Evolutionary conservation across 2,329 filamentous ascomycete species (phyloP), one percentile per base, ranked within the genome.

Genomic region (Leptosphaerulina australis): DNA sequence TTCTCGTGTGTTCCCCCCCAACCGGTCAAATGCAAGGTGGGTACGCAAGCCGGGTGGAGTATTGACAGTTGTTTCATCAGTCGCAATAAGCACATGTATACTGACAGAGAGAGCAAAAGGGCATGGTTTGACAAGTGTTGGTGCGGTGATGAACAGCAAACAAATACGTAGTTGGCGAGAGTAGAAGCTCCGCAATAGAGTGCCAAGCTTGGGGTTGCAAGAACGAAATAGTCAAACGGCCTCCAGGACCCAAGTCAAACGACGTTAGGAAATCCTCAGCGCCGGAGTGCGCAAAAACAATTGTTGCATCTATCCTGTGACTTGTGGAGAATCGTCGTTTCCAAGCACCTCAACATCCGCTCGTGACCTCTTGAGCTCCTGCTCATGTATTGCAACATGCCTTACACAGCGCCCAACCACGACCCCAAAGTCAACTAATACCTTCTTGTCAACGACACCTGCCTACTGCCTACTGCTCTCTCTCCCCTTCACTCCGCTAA

Each of bases 231-330:
- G 35, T 21, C 20, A 33, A 7, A 33, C 29, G 21, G 11, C 14
- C 6, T 10, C 12, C 11, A 31, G 3, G 14, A 31, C 26, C 38
- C 12, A 31, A 20, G 22, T 17, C 26, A 3, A 5, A 31, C 29
- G 21, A 31, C 12, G 24, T n/a, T 2, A 15, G 7, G n/a, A 21
- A 24, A 9, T 9, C 26, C 24, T 15, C 3, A 18, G 5, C 10
- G 15, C 20, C 15, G 7, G 21, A 31, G 26, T 36, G 48, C 25
- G 17, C 31, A 20, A 45, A 20, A 45, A 38, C 21, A 36, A 41
- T 51, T 51, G 31, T 51, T 50, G 36, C 48, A 18, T 43, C 48
- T 51, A 51, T 51, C 43, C 15, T 46, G 48, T 51, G 46, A 46
- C 24, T 28, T 31, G 26, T 46, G 25, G 36, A 40, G 37, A 40